phyloP scores from a whole-genome alignment of 352 stramenopile genomes.

The Phytopythium ostracodes region DNA sequence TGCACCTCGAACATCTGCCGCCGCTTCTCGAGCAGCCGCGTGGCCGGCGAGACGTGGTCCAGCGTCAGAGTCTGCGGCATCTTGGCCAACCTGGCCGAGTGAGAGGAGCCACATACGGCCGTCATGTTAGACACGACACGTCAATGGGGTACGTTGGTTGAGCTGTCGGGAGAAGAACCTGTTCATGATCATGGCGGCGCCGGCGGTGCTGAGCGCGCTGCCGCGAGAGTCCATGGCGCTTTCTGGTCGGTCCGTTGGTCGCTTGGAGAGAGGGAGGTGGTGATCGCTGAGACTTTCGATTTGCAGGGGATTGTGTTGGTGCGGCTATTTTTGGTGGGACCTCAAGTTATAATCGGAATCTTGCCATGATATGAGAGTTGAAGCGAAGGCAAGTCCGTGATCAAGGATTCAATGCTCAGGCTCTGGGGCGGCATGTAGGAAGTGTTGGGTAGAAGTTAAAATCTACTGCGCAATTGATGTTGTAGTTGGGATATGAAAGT shows the following conservation, averaged over 20 bases:
- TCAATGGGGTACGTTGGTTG: not conserved
- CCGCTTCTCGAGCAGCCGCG: slow-evolving; percentile 91
- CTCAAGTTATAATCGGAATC: not conserved
- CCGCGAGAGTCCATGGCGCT: slow-evolving; percentile 46
- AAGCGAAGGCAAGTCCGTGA: no score
- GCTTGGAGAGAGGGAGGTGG: not conserved
- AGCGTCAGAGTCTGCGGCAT: slow-evolving; percentile 89
- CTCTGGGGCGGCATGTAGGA: no score
- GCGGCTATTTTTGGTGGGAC: not conserved
- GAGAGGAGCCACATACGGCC: not conserved
- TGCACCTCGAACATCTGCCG: slow-evolving; percentile 95
- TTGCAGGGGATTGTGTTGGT: not conserved
- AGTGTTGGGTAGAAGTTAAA: no score
- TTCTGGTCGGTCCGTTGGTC: no score
- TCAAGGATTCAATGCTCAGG: no score
- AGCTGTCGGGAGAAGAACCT: slow-evolving; percentile 17
- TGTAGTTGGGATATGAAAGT: no score
- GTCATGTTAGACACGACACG: not conserved
- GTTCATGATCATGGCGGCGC: slow-evolving; percentile 69
- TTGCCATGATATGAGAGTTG: not conserved
- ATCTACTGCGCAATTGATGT: no score
- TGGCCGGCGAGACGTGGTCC: slow-evolving; percentile 92
- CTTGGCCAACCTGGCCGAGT: slow-evolving; percentile 24
- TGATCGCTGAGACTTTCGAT: not conserved
- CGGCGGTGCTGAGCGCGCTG: slow-evolving; percentile 52